These are phyloP conservation scores for Russula earlei DNA, from an alignment of 768 basidiomycete species.

Conservation along the genomic window DNA sequence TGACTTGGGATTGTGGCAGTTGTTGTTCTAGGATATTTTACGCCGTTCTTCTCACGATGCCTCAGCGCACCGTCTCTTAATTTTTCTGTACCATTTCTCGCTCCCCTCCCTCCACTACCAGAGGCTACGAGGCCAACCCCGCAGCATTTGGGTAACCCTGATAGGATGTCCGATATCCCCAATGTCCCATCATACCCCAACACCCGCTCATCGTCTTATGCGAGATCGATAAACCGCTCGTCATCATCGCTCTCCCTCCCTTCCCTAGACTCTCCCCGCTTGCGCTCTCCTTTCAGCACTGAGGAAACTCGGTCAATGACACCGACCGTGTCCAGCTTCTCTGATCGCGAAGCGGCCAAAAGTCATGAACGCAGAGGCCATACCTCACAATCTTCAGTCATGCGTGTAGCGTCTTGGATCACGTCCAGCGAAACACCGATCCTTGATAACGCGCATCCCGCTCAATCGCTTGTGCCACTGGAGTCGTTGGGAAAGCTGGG, in stretches of 20 bases:
- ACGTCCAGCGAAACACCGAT: constrained; percentile 14
- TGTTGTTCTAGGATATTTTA: constrained; percentile 19
- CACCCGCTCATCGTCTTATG: constrained; percentile 11
- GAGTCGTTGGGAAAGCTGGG: constrained; percentile 33
- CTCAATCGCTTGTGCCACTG: constrained; percentile 16
- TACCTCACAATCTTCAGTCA: neutral
- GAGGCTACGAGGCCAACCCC: constrained; percentile 12
- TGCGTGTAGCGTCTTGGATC: constrained; percentile 11
- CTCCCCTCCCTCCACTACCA: constrained; percentile 17
- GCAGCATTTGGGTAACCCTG: constrained; percentile 6
- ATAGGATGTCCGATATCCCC: constrained; percentile 6
- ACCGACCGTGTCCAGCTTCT: neutral
- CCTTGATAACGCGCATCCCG: constrained; percentile 13
- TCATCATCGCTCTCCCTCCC: constrained; percentile 14
- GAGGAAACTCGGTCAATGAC: constrained; percentile 8
- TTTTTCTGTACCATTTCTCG: constrained; percentile 18
- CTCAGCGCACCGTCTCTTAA: constrained; percentile 18
- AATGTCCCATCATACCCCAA: constrained; percentile 16
- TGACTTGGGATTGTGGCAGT: constrained; percentile 7
- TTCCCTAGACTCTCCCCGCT: constrained; percentile 3
- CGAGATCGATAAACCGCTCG: neutral
- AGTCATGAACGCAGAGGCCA: neutral
- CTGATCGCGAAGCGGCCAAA: neutral
- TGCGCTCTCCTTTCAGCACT: neutral
- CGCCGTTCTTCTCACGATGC: constrained; percentile 20